These are phyloP conservation scores for Cercospora brassicicola DNA, from an alignment of 2,329 filamentous ascomycete species.

Conservation along the genomic window DNA sequence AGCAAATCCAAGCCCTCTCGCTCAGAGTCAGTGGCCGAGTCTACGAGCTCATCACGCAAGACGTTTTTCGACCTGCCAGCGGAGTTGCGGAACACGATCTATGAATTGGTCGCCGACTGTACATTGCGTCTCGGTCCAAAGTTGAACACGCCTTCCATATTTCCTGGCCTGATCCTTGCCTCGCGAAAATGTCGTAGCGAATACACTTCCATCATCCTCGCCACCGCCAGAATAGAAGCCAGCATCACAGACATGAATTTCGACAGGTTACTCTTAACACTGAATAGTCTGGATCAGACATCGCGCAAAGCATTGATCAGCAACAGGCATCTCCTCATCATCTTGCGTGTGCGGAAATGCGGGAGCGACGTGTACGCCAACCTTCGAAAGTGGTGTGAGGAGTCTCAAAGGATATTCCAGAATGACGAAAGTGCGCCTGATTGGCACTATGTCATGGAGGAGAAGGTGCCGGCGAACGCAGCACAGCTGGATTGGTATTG, in stretches of 20 bases:
- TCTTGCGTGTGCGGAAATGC: conserved; percentile 4
- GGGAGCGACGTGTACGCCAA: conserved; percentile 11
- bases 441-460: conserved; percentile 8
- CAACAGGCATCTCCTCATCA: neutral
- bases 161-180: conserved; percentile 26
- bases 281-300: neutral
- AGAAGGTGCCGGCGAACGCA: neutral
- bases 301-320: neutral
- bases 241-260: conserved; percentile 32
- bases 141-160: neutral
- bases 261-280: neutral
- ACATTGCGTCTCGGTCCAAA: neutral
- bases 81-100: conserved; percentile 15
- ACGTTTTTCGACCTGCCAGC: conserved; percentile 18
- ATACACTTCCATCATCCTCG: conserved; percentile 30
- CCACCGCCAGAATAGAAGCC: conserved; percentile 21
- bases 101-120: conserved; percentile 6
- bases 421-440: neutral
- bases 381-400: conserved; percentile 9
- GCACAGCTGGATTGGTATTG: conserved; percentile 16
- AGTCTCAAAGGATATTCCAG: neutral
- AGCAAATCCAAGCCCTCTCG: neutral
- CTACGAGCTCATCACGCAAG: neutral
- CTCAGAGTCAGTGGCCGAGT: neutral
- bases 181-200: conserved; percentile 27